Evolutionary conservation across 1,139 yeast genomes (phyloP), one percentile per base, ranked within the genome.

Genomic region (Nakaseomyces bracarensis): DNA sequence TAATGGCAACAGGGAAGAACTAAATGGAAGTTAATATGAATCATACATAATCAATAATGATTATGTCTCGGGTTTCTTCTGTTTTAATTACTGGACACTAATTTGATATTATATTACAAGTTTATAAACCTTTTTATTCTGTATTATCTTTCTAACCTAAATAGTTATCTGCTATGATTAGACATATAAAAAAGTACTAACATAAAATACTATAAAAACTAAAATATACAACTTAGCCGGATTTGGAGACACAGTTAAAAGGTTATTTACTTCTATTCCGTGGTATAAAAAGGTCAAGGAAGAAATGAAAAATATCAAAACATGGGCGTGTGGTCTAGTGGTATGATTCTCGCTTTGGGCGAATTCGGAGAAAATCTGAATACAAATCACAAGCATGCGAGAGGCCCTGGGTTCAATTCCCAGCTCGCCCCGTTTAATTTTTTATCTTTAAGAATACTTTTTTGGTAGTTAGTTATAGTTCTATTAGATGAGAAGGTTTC

Each of bases 321-420:
- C 30, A 7, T 4, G 41, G 41, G 41, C 41, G 41, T 39, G 41
- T 39, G 41, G 41, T 39, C 41, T 39, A 39, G 41, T 39, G 41
- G 41, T 33, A 39, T 39, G 41, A 39, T 39, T 39, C 41, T 39
- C 41, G 41, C 41, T 39, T 39, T 39, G 41, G 41, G 41, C 22
- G 38, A 39, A 18, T 20, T n/a, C 16, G 20, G 33, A 30, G 6
- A 39, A 39, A 33, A 23, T 25, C 18, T 10, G 25, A 25, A 26
- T 25, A 19, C 26, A 14, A 16, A 36, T 26, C 38, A 36, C 38
- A 39, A 39, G 41, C 41, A 39, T 39, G 41, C 41, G 41, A 39
- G 41, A 39, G 41, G 41, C 41, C 41, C 41, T 39, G 41, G 41
- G 41, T 39, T 39, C 41, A 39, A 39, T 39, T 39, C 41, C 41